Evolutionary conservation across 1,284 basidiomycete species (phyloP).

Genomic region (Fomes fomentarius): DNA sequence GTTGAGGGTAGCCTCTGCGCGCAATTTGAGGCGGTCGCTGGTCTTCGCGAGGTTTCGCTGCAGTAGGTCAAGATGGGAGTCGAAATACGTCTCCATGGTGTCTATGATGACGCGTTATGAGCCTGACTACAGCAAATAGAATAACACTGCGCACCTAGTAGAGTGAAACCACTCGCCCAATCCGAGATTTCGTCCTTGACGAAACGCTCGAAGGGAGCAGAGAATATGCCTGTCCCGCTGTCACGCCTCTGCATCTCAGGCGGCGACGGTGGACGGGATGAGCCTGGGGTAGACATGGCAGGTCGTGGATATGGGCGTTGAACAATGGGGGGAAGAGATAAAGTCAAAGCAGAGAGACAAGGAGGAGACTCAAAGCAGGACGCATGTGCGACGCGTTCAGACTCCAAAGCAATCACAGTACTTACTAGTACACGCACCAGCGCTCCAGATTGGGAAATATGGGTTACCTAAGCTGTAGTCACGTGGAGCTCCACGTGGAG

Average conservation of each 20-base stretch:
- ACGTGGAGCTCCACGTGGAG: slow-evolving; percentile 16
- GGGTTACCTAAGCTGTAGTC: slow-evolving; percentile 7
- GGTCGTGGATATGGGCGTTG: slow-evolving; percentile 1
- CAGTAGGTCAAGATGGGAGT: slow-evolving; percentile 88
- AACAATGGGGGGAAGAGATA: slow-evolving; percentile 11
- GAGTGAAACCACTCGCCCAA: slow-evolving; percentile 65
- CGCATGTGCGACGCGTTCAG: slow-evolving; percentile 25
- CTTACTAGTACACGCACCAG: slow-evolving; percentile 2
- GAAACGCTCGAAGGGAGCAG: slow-evolving; percentile 55
- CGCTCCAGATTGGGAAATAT: slow-evolving; percentile 13
- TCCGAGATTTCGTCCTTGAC: slow-evolving; percentile 55
- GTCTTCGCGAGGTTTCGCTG: slow-evolving; percentile 88
- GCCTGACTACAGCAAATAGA: background rate
- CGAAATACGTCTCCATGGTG: slow-evolving; percentile 89
- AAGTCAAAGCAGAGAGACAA: slow-evolving; percentile 9
- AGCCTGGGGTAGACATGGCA: slow-evolving; percentile 31
- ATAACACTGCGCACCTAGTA: slow-evolving; percentile 55
- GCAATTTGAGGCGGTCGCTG: slow-evolving; percentile 78
- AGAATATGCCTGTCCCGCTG: slow-evolving; percentile 46
- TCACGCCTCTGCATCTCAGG: slow-evolving; percentile 26
- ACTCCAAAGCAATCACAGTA: slow-evolving; percentile 14
- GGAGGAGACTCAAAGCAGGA: slow-evolving; percentile 7
- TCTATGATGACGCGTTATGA: slow-evolving; percentile 47
- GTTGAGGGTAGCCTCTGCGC: slow-evolving; percentile 67
- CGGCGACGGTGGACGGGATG: slow-evolving; percentile 36